These are phyloP conservation scores for Platanthera guangdongensis DNA, from an alignment of 106 monocot genomes.

Conservation along the genomic window DNA sequence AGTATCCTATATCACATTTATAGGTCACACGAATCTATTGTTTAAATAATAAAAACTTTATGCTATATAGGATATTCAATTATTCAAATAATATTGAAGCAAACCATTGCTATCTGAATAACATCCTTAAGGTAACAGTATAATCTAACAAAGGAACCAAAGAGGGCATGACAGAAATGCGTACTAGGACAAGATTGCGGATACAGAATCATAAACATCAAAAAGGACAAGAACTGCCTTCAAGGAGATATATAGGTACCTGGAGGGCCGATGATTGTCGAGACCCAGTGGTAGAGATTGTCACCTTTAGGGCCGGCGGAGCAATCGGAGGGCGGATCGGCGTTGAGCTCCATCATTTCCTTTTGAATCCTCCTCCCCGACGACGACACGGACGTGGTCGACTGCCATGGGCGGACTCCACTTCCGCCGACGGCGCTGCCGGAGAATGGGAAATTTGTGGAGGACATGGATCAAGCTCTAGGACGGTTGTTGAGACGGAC, in stretches of 20 bases:
- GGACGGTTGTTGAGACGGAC: not conserved
- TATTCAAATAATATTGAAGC: too few species aligned
- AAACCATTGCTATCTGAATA: too few species aligned
- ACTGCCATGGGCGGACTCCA: constrained; percentile 47
- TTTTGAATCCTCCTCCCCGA: constrained; percentile 94
- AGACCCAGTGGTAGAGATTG: constrained; percentile 87
- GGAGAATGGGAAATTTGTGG: constrained; percentile 1
- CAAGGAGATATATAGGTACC: constrained; percentile 20
- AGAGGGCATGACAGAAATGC: too few species aligned
- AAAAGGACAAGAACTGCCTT: not conserved
- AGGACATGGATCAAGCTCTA: not conserved
- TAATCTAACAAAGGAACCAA: too few species aligned
- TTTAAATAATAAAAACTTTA: too few species aligned
- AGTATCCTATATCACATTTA: too few species aligned
- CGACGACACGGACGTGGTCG: constrained; percentile 53
- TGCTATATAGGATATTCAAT: too few species aligned
- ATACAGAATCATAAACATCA: not conserved
- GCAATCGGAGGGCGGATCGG: constrained; percentile 69
- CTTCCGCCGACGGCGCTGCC: not conserved
- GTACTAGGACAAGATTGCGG: not conserved
- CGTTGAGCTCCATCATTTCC: constrained; percentile 77
- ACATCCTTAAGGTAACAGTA: too few species aligned
- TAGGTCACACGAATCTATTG: too few species aligned
- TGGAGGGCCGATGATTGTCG: constrained; percentile 76
- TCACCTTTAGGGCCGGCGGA: constrained; percentile 86